Conservation (phyloP, 1,139 yeast genomes). For the Suhomyces atakaporum region DNA sequence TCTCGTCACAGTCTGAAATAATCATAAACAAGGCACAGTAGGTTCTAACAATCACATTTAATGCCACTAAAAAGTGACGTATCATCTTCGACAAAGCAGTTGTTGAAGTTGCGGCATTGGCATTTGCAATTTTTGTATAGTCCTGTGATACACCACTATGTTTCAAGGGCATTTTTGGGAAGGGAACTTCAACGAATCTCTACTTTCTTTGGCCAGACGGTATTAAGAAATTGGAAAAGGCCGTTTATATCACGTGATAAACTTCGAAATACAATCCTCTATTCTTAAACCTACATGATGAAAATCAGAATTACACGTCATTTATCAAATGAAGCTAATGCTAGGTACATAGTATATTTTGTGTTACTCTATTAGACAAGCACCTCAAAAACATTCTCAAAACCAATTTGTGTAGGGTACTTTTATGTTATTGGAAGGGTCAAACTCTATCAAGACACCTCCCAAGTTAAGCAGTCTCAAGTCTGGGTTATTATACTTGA, state of each 20-base stretch:
- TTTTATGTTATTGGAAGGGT: constrained; percentile 1
- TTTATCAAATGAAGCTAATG: no score
- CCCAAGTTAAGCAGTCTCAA: constrained; percentile 11
- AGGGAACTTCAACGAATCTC: neutral
- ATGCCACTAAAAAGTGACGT: constrained; percentile 16
- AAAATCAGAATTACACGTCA: no score
- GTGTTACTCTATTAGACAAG: neutral
- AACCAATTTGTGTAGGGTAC: constrained; percentile 1
- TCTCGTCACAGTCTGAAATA: constrained; percentile 77
- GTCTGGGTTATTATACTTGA: constrained; percentile 6
- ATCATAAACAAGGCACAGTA: constrained; percentile 59
- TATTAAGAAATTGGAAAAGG: no score
- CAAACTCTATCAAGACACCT: constrained; percentile 10
- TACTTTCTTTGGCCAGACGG: no score
- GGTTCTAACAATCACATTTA: constrained; percentile 40
- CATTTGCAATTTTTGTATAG: neutral
- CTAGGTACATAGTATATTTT: no score
- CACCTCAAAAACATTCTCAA: neutral
- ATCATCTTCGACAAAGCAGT: neutral
- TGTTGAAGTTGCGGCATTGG: neutral
- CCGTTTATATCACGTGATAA: no score
- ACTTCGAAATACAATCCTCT: no score
- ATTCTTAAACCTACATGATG: no score
- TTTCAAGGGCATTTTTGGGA: neutral
- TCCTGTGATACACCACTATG: constrained; percentile 1